Evolutionary conservation across 352 stramenopile genomes (phyloP), one percentile per base, ranked within the genome.

Genomic region (Bremia lactucae): DNA sequence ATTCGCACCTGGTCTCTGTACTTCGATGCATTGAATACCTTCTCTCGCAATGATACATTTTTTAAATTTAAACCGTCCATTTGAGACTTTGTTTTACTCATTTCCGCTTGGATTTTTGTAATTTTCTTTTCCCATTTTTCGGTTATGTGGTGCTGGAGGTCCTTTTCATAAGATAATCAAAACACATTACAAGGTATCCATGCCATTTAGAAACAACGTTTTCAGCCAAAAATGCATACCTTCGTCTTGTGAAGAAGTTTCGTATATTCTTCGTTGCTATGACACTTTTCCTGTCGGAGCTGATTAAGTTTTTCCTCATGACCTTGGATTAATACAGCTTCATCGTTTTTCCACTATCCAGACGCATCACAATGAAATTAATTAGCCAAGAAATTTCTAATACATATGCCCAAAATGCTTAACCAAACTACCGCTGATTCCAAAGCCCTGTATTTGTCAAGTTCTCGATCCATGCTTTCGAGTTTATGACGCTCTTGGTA

Each of bases 51-150:
- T 8, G 68, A 65, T 20, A 81, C 66, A 40, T 87, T 93, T 41
- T 93, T 93, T 14, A 87, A 38, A 19, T 71, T 71, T 6, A 85
- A 29, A n/a, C 83, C 77, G 28, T 93, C 75, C 40, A 85, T 58
- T 28, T 90, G 78, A 6, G 65, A 47, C 42, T 87, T 87, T 8
- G 59, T 65, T 43, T 74, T 85, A 24, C 52, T 65, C 50, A 74
- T 58, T 29, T 93, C 80, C 0, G 62, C 50, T 35, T 84, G 71
- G 19, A 84, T 65, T 31, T 83, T 85, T 2, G 52, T 55, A 5
- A 93, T 43, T 35, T 84, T 83, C 19, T 76, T 72, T 41, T 87
- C 73, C 80, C 80, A 90, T 28, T 82, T 77, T 1, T 87, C 71
- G 7, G 76, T 72, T 15, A 86, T 64, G 31, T 83, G 68, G 21